phyloP scores from a whole-genome alignment of 352 stramenopile species.

The Globisporangium uncinulatum region DNA sequence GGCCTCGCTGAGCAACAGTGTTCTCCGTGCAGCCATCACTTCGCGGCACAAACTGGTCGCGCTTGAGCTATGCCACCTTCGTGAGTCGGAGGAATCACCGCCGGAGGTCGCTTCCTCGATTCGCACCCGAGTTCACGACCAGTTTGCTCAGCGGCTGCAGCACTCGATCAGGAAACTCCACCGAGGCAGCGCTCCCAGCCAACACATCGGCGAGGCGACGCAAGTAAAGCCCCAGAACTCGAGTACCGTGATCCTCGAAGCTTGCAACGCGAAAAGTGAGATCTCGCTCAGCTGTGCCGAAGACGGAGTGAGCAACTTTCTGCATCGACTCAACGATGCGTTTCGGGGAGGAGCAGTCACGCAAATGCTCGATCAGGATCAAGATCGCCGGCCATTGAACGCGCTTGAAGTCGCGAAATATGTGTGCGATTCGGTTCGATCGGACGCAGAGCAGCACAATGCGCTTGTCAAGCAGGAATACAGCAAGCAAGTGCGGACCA shows the following conservation, averaged over 20 bases:
- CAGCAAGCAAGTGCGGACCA: constrained; percentile 46
- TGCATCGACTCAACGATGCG: constrained; percentile 51
- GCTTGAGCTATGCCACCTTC: constrained; percentile 58
- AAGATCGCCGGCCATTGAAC: constrained; percentile 16
- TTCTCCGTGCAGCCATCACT: constrained; percentile 34
- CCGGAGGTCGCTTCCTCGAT: constrained; percentile 30
- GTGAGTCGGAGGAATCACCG: constrained; percentile 40
- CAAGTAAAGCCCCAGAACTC: background rate
- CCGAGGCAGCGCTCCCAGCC: background rate
- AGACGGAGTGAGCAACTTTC: constrained; percentile 53
- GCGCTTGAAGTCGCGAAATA: constrained; percentile 34
- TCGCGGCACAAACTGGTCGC: constrained; percentile 61
- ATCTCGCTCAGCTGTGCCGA: constrained; percentile 26
- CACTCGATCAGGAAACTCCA: constrained; percentile 22
- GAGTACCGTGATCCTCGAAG: constrained; percentile 50
- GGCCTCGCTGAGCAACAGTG: no score
- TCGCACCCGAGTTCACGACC: constrained; percentile 35
- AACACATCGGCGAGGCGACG: background rate
- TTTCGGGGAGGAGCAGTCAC: constrained; percentile 44
- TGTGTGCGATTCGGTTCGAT: constrained; percentile 24
- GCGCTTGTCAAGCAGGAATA: constrained; percentile 37
- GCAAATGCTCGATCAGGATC: constrained; percentile 21
- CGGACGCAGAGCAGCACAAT: constrained; percentile 40
- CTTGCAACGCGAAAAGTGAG: constrained; percentile 38
- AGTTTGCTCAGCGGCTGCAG: constrained; percentile 32